Percentiles rank a stretch among this genome's conserved stretches.
These are phyloP conservation scores for Cyclanthera cordifolia DNA, from an alignment of 306 rosid genomes.

Conservation along the genomic window DNA sequence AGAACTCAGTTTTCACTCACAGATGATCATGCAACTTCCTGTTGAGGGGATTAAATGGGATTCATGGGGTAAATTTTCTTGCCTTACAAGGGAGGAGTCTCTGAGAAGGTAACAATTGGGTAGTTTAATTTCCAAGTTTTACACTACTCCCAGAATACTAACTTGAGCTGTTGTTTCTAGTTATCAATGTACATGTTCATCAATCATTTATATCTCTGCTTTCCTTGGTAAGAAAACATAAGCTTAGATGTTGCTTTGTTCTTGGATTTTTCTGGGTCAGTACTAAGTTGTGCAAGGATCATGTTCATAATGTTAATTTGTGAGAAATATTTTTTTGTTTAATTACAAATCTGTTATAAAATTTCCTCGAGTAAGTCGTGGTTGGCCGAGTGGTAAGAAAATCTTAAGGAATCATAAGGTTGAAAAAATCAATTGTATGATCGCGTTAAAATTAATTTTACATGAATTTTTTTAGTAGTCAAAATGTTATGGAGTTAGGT, in stretches of 20 bases:
- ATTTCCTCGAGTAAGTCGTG: neutral
- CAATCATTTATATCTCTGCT: neutral
- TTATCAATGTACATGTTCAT: neutral
- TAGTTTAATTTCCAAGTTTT: neutral
- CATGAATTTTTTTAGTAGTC: no score
- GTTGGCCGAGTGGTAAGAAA: no score
- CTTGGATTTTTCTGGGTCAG: neutral
- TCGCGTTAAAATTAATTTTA: no score
- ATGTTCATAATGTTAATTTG: neutral
- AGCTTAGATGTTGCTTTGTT: neutral
- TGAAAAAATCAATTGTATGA: no score
- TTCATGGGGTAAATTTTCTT: neutral
- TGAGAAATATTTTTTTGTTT: neutral
- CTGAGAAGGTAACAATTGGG: neutral
- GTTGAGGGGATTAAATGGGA: neutral
- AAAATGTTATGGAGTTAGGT: no score
- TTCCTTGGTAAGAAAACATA: neutral
- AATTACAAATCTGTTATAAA: neutral
- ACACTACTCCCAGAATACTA: neutral
- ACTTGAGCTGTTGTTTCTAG: neutral
- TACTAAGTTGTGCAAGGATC: neutral
- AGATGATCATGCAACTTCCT: neutral
- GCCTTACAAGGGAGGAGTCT: neutral
- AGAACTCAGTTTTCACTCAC: neutral
- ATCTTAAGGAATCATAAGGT: no score